A percentile compares a stretch with the other conserved stretches of the same genome.
Conservation (phyloP, 2,329 filamentous ascomycete genomes). For the Aspergillus intermedius region DNA sequence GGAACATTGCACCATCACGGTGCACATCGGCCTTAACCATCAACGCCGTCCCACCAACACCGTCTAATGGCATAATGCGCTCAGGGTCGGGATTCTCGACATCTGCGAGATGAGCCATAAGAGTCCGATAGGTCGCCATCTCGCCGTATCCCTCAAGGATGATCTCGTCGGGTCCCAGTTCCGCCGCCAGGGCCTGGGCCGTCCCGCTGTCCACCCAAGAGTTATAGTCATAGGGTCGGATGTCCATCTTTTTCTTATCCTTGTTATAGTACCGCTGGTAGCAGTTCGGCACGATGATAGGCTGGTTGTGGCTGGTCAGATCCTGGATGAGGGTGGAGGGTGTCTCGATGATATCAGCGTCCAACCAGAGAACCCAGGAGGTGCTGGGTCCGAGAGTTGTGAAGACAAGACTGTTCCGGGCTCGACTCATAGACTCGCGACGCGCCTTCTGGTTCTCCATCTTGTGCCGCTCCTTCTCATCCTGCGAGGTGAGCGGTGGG, state of each 20-base stretch:
- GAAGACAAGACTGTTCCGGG: slow-evolving; percentile 89
- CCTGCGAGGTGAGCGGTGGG: slow-evolving; percentile 69
- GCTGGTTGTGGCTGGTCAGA: slow-evolving; percentile 76
- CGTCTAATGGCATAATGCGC: slow-evolving; percentile 71
- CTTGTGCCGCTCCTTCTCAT: slow-evolving; percentile 85
- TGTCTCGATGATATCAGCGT: slow-evolving; percentile 85
- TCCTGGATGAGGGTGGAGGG: slow-evolving; percentile 83
- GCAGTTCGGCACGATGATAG: slow-evolving; percentile 93
- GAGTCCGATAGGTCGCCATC: slow-evolving; percentile 80
- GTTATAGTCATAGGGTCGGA: slow-evolving; percentile 93
- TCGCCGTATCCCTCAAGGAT: slow-evolving; percentile 88
- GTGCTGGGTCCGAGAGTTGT: slow-evolving; percentile 86
- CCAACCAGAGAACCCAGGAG: slow-evolving; percentile 95
- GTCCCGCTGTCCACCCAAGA: slow-evolving; percentile 88
- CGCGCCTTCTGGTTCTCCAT: slow-evolving; percentile 81
- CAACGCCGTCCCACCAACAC: slow-evolving; percentile 86
- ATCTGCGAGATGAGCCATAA: slow-evolving; percentile 79
- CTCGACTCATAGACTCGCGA: slow-evolving; percentile 83
- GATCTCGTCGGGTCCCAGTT: slow-evolving; percentile 88
- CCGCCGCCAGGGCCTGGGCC: slow-evolving; percentile 65
- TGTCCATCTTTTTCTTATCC: slow-evolving; percentile 61
- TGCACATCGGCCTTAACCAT: slow-evolving; percentile 96
- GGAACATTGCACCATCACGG: slow-evolving; percentile 97
- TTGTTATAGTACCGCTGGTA: slow-evolving; percentile 80
- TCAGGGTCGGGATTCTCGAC: slow-evolving; percentile 49